A percentile compares a stretch with the other conserved stretches of the same genome.
Evolutionary conservation across 768 basidiomycete species (phyloP).

Genomic region (Russula sp.): DNA sequence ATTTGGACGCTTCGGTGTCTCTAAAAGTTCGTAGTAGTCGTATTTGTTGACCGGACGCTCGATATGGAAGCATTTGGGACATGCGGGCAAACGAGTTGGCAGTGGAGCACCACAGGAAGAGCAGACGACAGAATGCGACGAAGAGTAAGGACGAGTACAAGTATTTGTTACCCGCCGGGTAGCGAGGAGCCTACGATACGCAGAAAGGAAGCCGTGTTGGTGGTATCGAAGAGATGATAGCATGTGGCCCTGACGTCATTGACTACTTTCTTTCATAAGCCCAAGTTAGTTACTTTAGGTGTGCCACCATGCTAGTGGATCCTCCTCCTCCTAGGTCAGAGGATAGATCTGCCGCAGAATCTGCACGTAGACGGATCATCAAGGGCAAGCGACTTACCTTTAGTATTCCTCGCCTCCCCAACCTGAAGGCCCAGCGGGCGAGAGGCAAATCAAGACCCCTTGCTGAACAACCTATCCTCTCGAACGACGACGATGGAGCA

Average conservation of each 20-base stretch:
- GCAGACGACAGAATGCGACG: constrained; percentile 34
- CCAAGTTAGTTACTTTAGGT: not conserved
- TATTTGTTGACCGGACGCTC: constrained; percentile 44
- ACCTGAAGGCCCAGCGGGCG: not conserved
- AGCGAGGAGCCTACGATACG: not conserved
- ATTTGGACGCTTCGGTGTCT: constrained; percentile 53
- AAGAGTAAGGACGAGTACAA: not conserved
- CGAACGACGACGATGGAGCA: not conserved
- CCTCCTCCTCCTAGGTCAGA: constrained; percentile 10
- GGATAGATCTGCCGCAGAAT: not conserved
- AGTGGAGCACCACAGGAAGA: constrained; percentile 57
- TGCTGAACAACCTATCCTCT: not conserved
- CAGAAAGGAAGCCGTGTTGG: not conserved
- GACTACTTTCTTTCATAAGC: too few relatives aligned
- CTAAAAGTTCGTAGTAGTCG: constrained; percentile 65
- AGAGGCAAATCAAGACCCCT: not conserved
- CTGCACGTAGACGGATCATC: constrained; percentile 1
- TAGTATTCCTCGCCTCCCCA: not conserved
- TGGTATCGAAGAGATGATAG: not conserved
- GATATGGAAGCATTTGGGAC: constrained; percentile 65
- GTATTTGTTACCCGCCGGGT: not conserved
- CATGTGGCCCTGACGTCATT: not conserved
- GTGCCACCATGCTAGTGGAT: constrained; percentile 11
- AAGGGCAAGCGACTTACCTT: not conserved
- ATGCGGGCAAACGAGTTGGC: constrained; percentile 66